Conservation (phyloP, 208 protist genomes). For the Trypanosomatidae sp. region DNA sequence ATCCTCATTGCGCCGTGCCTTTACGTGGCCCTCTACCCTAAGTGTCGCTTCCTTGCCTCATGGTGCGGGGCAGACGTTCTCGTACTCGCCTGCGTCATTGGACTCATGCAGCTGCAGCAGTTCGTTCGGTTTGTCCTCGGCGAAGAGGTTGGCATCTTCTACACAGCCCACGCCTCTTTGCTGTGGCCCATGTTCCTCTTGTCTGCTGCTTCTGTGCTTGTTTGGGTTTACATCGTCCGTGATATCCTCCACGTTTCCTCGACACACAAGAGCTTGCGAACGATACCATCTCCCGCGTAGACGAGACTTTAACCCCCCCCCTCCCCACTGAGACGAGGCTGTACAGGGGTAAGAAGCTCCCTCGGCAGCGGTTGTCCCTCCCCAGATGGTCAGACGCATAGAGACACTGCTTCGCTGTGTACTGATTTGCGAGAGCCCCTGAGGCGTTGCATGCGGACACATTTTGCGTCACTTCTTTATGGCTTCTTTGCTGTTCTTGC, state of each 20-base stretch:
- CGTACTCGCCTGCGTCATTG: conserved; percentile 82
- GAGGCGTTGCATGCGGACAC: background rate
- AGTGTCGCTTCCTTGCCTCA: conserved; percentile 59
- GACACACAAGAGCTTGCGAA: background rate
- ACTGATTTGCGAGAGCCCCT: background rate
- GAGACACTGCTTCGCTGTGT: background rate
- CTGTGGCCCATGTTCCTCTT: conserved; percentile 58
- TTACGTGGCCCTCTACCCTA: conserved; percentile 27
- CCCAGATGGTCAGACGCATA: too few species aligned
- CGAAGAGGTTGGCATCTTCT: conserved; percentile 35
- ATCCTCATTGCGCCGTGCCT: conserved; percentile 46
- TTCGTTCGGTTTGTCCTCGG: conserved; percentile 93
- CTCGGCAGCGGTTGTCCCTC: background rate
- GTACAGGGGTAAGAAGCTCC: background rate
- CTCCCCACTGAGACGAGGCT: background rate
- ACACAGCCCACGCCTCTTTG: conserved; percentile 49
- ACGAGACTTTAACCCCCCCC: background rate
- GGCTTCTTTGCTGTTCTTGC: background rate
- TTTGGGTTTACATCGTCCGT: conserved; percentile 29
- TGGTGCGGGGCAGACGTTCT: conserved; percentile 93
- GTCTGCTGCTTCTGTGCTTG: conserved; percentile 21
- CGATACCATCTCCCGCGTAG: background rate
- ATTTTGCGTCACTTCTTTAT: background rate
- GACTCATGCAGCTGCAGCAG: conserved; percentile 89
- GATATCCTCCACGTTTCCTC: background rate